phyloP scores from a whole-genome alignment of 305 asterid genomes.

The Petunia hybrid region DNA sequence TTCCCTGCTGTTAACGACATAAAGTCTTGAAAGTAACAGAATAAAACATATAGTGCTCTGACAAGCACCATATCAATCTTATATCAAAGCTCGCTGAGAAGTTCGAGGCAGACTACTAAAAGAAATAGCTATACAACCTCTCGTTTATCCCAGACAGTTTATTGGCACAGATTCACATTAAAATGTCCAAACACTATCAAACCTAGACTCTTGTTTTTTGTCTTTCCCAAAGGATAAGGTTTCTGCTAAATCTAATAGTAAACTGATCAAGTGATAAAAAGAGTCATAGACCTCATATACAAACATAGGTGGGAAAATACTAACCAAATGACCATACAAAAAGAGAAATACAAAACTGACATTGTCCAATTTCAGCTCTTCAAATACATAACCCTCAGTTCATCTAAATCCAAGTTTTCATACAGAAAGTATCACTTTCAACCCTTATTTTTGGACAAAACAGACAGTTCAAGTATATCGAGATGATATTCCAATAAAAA shows the following conservation, averaged over 20 bases:
- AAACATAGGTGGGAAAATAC: background rate
- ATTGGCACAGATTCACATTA: background rate
- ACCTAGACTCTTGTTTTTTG: background rate
- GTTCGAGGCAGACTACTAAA: constrained; percentile 14
- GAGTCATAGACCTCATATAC: background rate
- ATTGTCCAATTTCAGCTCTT: background rate
- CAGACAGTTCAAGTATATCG: background rate
- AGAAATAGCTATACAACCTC: background rate
- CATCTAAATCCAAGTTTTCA: constrained; percentile 18
- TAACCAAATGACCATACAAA: constrained; percentile 6
- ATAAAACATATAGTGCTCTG: background rate
- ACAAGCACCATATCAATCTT: background rate
- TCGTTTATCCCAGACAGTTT: background rate
- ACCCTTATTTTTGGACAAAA: background rate
- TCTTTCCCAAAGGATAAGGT: background rate
- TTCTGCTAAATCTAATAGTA: background rate
- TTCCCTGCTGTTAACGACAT: background rate
- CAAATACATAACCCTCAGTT: background rate
- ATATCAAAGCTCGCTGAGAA: background rate
- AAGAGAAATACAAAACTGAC: background rate
- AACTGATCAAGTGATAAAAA: constrained; percentile 4
- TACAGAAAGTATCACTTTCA: background rate
- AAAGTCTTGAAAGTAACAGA: background rate
- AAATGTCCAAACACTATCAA: constrained; percentile 18
- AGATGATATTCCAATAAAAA: background rate